Percentiles rank a stretch among this genome's conserved stretches.
phyloP scores from a whole-genome alignment of 2,329 filamentous ascomycete species.

The Trichothecium roseum region DNA sequence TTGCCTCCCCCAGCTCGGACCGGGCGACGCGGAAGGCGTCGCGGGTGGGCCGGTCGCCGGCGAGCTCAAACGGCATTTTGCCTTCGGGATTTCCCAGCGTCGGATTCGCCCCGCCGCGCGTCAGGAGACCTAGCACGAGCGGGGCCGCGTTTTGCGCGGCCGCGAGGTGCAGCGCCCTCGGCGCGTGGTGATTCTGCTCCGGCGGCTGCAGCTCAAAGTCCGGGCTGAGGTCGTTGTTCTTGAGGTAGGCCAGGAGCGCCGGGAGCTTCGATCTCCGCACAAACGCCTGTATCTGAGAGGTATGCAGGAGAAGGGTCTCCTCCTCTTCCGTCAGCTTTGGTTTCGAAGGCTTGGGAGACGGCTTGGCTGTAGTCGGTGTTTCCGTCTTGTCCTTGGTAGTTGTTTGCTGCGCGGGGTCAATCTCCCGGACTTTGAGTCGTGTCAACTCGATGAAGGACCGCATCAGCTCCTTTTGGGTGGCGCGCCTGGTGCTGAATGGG shows the following conservation, averaged over 20 bases:
- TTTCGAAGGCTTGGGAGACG: conserved; percentile 39
- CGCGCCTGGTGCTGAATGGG: conserved; percentile 83
- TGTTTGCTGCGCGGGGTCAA: conserved; percentile 53
- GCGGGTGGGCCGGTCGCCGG: conserved; percentile 74
- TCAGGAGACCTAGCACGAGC: conserved; percentile 66
- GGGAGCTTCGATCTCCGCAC: conserved; percentile 86
- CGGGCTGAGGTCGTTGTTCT: conserved; percentile 59
- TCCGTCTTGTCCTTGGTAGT: conserved; percentile 29
- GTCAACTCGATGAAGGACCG: conserved; percentile 90
- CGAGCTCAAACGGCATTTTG: conserved; percentile 78
- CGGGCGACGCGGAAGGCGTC: conserved; percentile 89
- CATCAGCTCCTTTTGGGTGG: conserved; percentile 92
- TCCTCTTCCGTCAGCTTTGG: conserved; percentile 72
- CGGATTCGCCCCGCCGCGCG: conserved; percentile 67
- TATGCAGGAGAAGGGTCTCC: conserved; percentile 72
- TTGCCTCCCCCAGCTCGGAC: conserved; percentile 64
- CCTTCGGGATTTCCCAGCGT: conserved; percentile 60
- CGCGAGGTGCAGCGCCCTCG: conserved; percentile 77
- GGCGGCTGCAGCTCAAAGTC: conserved; percentile 67
- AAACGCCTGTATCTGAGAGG: conserved; percentile 77
- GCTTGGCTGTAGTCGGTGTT: conserved; percentile 17
- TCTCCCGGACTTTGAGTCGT: conserved; percentile 70
- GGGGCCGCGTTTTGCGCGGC: conserved; percentile 70
- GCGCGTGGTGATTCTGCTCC: conserved; percentile 66
- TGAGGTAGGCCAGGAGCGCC: conserved; percentile 73